These are phyloP conservation scores for Calonectria crousiana DNA, from an alignment of 2,329 filamentous ascomycete genomes.

Conservation along the genomic window DNA sequence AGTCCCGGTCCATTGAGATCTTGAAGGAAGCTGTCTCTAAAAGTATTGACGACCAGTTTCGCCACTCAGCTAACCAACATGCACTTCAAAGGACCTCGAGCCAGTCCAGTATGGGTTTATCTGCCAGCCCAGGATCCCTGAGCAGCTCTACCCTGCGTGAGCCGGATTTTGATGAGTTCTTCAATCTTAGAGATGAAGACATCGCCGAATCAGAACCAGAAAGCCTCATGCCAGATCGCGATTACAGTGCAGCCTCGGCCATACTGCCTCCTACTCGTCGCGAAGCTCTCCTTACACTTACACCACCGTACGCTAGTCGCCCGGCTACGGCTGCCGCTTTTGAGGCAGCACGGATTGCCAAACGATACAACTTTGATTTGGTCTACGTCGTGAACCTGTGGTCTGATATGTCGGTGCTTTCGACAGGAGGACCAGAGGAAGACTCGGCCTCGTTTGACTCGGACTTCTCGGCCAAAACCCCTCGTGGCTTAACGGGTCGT, in stretches of 20 bases:
- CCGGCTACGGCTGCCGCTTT: constrained; percentile 64
- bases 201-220: constrained; percentile 61
- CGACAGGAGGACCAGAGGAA: constrained; percentile 21
- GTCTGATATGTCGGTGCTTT: constrained; percentile 52
- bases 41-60: constrained; percentile 44
- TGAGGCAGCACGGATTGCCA: constrained; percentile 67
- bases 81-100: constrained; percentile 45
- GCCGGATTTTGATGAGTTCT: constrained; percentile 66
- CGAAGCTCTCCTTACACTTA: constrained; percentile 56
- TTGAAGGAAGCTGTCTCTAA: constrained; percentile 44
- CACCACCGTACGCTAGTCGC: constrained; percentile 57
- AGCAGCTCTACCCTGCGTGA: constrained; percentile 58
- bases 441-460: constrained; percentile 24
- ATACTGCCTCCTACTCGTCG: constrained; percentile 39
- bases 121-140: constrained; percentile 41
- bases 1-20: constrained; percentile 44
- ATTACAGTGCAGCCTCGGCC: constrained; percentile 32
- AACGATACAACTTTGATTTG: constrained; percentile 68
- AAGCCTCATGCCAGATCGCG: constrained; percentile 28
- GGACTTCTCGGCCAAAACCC: constrained; percentile 23
- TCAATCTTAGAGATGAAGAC: constrained; percentile 68
- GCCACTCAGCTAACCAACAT: constrained; percentile 39
- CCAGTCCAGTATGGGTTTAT: constrained; percentile 47
- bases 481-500: constrained; percentile 57
- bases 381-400: constrained; percentile 71